Conservation (phyloP, 345 rosid genomes). For the Brassica napus region DNA sequence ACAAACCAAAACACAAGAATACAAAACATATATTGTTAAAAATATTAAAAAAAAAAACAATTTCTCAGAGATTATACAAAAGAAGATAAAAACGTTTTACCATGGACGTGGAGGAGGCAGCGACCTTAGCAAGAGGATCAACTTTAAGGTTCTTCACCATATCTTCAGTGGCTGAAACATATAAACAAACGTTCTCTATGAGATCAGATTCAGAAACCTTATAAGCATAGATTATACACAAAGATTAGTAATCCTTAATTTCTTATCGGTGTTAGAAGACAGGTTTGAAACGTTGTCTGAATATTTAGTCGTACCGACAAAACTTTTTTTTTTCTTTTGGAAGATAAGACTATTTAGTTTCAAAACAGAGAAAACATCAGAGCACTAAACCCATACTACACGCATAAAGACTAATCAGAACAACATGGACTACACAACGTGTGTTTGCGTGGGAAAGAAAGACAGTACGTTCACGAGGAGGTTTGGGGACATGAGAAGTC, state of each 20-base stretch:
- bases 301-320: constrained; percentile 40
- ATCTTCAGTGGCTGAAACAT: constrained; percentile 35
- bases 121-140: constrained; percentile 40
- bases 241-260: neutral
- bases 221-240: neutral
- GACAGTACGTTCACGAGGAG: neutral
- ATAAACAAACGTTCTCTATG: neutral
- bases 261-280: neutral
- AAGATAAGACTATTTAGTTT: constrained; percentile 28
- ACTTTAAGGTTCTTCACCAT: constrained; percentile 46
- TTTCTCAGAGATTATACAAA: neutral
- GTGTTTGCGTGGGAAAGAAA: neutral
- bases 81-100: constrained; percentile 16
- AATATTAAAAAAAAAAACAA: no score
- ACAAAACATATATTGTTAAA: neutral
- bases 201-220: neutral
- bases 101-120: constrained; percentile 37
- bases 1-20: neutral
- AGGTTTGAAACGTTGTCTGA: constrained; percentile 40
- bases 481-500: neutral
- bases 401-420: neutral
- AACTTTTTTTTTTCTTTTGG: constrained; percentile 1
- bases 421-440: neutral
- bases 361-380: constrained; percentile 24
- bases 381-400: neutral